Evolutionary conservation across 345 rosid species (phyloP).

Genomic region (Gossypium herbaceum): DNA sequence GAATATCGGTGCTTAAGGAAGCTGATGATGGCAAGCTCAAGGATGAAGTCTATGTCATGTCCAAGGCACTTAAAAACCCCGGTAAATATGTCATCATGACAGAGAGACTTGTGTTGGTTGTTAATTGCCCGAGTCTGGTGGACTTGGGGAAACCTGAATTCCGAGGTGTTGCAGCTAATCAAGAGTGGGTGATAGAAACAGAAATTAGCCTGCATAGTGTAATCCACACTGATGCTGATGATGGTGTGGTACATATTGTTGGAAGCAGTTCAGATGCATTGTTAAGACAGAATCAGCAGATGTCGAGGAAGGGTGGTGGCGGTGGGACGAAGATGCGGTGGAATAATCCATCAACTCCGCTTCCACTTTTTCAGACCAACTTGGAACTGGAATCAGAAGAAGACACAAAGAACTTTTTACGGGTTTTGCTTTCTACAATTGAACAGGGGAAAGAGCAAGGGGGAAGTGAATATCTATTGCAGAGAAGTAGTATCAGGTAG

Average conservation of each 20-base stretch:
- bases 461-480: constrained; percentile 50
- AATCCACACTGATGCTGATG: constrained; percentile 55
- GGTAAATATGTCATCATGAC: constrained; percentile 68
- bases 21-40: constrained; percentile 60
- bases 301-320: constrained; percentile 39
- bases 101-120: constrained; percentile 51
- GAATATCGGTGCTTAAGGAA: constrained; percentile 61
- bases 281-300: constrained; percentile 53
- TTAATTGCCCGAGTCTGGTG: constrained; percentile 61
- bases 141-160: constrained; percentile 61
- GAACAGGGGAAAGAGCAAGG: constrained; percentile 57
- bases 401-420: constrained; percentile 48
- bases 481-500: constrained; percentile 38
- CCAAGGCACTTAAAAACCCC: constrained; percentile 69
- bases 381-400: constrained; percentile 54
- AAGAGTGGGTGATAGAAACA: constrained; percentile 66
- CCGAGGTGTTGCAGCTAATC: constrained; percentile 59
- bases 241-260: constrained; percentile 59
- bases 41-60: constrained; percentile 55
- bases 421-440: constrained; percentile 50
- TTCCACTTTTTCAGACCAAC: constrained; percentile 70
- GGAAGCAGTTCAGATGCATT: constrained; percentile 70
- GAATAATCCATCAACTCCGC: constrained; percentile 46
- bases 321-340: constrained; percentile 47
- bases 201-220: constrained; percentile 71